A percentile compares a stretch with the other conserved stretches of the same genome.
phyloP scores from a whole-genome alignment of 208 protist species.

The Leptomonas seymouri region DNA sequence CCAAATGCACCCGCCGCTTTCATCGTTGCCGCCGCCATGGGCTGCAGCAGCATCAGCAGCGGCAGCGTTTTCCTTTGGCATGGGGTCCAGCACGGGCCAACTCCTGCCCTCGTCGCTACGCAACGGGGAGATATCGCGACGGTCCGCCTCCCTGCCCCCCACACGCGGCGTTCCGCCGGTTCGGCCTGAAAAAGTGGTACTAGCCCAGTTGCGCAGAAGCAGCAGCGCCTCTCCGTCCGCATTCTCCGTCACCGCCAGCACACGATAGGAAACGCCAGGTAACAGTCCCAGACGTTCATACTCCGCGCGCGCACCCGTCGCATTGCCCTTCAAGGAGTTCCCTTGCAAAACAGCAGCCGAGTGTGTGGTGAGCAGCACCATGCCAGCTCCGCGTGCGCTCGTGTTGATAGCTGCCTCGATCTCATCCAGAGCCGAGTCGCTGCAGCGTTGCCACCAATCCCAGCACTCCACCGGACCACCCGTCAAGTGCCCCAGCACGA shows the following conservation, averaged over 20 bases:
- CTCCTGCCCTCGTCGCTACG: conserved; percentile 5
- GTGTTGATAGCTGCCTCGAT: conserved; percentile 59
- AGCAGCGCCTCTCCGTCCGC: conserved; percentile 43
- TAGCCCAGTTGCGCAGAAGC: conserved; percentile 54
- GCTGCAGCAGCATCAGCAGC: not conserved
- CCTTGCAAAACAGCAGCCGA: conserved; percentile 5
- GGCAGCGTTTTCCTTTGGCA: not conserved
- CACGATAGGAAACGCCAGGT: conserved; percentile 53
- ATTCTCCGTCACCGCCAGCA: conserved; percentile 49
- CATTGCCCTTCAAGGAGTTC: not conserved
- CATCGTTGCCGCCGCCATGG: not conserved
- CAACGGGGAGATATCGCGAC: conserved; percentile 1
- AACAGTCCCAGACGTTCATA: conserved; percentile 34
- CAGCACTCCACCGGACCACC: conserved; percentile 71
- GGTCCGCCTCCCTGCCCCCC: not conserved
- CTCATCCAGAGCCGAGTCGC: conserved; percentile 42
- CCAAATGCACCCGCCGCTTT: conserved; percentile 42
- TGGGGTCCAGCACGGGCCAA: not conserved
- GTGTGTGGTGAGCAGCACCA: conserved; percentile 53
- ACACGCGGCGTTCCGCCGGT: too few relatives aligned
- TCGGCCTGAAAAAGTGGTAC: not conserved
- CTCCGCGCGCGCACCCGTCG: not conserved
- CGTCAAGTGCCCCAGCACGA: conserved; percentile 51
- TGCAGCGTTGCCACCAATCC: conserved; percentile 54
- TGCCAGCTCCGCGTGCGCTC: conserved; percentile 45